These are phyloP conservation scores for Amanita pseudoporphyria DNA, from an alignment of 768 basidiomycete species.

Conservation along the genomic window DNA sequence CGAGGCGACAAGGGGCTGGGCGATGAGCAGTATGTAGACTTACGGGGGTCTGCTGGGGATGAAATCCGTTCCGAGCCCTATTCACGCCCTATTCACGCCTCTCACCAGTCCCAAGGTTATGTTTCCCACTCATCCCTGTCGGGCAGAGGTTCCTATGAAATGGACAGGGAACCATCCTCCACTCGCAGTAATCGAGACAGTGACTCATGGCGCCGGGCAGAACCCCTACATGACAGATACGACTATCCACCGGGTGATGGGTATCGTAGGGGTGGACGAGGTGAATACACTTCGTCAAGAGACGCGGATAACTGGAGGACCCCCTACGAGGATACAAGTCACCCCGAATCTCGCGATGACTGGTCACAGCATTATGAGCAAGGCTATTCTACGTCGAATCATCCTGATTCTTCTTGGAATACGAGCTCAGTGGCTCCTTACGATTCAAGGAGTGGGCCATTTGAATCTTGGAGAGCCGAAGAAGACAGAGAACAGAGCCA, in stretches of 20 bases:
- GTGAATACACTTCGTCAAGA: constrained; percentile 37
- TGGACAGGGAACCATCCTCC: constrained; percentile 40
- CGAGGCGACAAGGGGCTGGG: constrained; percentile 41
- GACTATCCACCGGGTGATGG: constrained; percentile 26
- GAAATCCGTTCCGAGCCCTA: constrained; percentile 45
- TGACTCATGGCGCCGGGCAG: constrained; percentile 39
- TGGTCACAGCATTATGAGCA: constrained; percentile 43
- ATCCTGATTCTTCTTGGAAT: constrained; percentile 38
- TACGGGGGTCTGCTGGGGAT: constrained; percentile 29
- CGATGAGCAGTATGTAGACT: constrained; percentile 37
- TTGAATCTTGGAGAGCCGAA: constrained; percentile 35
- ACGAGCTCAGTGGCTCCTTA: constrained; percentile 25
- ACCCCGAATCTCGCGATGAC: constrained; percentile 32
- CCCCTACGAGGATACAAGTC: constrained; percentile 29
- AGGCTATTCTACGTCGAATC: constrained; percentile 31
- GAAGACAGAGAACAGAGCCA: constrained; percentile 21
- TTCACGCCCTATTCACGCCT: constrained; percentile 37
- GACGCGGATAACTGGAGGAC: constrained; percentile 37
- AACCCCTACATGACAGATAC: constrained; percentile 37
- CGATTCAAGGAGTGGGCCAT: constrained; percentile 28
- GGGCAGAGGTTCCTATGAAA: constrained; percentile 32
- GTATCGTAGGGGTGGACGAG: constrained; percentile 43
- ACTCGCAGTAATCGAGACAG: constrained; percentile 44
- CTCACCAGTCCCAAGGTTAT: constrained; percentile 39
- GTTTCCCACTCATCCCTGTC: constrained; percentile 32